phyloP scores from a whole-genome alignment of 2,329 filamentous ascomycete genomes.

The Pyrenochaeta sp. region DNA sequence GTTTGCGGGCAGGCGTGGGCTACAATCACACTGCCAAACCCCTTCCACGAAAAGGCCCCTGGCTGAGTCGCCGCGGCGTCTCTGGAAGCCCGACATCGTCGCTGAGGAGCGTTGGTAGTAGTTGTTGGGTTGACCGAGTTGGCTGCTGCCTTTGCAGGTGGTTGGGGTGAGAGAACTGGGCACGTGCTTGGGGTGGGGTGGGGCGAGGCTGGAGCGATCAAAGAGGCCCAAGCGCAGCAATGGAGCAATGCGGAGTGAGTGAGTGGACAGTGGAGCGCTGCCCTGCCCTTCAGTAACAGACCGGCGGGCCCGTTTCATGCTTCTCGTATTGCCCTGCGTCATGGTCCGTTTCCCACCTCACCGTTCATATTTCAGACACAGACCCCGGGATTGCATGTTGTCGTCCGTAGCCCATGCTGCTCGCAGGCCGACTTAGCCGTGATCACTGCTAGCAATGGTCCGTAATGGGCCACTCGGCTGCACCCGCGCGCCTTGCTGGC shows the following conservation, averaged over 20 bases:
- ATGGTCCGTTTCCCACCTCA: too few species aligned
- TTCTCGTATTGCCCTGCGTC: conserved; percentile 1
- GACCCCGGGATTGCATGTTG: too few species aligned
- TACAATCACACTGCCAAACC: conserved; percentile 57
- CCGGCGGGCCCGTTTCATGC: conserved; percentile 7
- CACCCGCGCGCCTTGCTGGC: conserved; percentile 5
- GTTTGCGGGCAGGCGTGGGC: conserved; percentile 60
- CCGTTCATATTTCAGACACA: too few species aligned
- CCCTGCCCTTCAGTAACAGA: neutral
- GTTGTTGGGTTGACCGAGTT: too few species aligned
- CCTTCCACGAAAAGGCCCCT: conserved; percentile 33
- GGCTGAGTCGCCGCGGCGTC: conserved; percentile 16
- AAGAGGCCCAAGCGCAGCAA: conserved; percentile 1
- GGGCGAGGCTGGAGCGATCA: neutral
- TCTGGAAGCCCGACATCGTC: conserved; percentile 27
- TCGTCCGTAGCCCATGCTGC: too few species aligned
- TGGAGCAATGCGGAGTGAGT: neutral
- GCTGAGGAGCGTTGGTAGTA: too few species aligned
- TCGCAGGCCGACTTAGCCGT: too few species aligned
- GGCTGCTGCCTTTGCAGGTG: neutral
- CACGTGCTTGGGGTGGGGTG: neutral
- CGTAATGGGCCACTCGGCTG: conserved; percentile 3
- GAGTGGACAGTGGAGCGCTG: neutral
- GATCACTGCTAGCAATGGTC: too few species aligned
- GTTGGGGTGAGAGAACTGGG: neutral